Evolutionary conservation across 306 rosid genomes (phyloP), one percentile per base, ranked within the genome.

Genomic region (Ormosia emarginata): DNA sequence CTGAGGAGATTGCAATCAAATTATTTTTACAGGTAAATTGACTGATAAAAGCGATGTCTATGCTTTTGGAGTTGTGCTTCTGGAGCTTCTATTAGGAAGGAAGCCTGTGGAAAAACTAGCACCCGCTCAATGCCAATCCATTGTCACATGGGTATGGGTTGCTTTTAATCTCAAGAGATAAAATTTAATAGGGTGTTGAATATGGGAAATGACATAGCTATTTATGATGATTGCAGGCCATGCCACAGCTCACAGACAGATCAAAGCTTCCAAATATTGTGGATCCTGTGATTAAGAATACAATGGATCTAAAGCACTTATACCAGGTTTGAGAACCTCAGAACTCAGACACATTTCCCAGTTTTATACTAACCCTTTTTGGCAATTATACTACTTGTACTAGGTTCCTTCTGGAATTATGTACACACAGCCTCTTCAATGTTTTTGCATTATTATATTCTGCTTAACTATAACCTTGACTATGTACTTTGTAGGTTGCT

Each of bases 21-120:
- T 61, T 29, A 52, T 37, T 57, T 84, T 81, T 61, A 41, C 89
- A 94, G 99, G 99, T 67, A 96, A 96, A 80, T 89, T 96, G 89
- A 91, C 99, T 4, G 98, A 96, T 86, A 96, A 96, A 87, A 94
- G 99, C 77, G 99, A 96, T 80, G 99, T 96, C 0, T 96, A 94
- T 83, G 98, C 95, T 11, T 96, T 92, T 67, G 99, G 99, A 37
- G 90, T 96, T 8, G 98, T 96, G 83, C 99, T 96, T 83, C 79
- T 96, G 75, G 98, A 96, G 91, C 97, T 96, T 84, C 91, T 96
- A 12, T 76, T 94, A 41, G 98, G 98, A 74, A 92, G 88, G 82
- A 96, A 91, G 87, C 95, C 98, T 7, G 98, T 96, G 58, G 98
- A 96, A 79, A 96, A 90, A 90, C 83, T 92, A 84, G 85, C 97